Evolutionary conservation across 208 protist genomes (phyloP).

Genomic region (Blechomonas ayalai): DNA sequence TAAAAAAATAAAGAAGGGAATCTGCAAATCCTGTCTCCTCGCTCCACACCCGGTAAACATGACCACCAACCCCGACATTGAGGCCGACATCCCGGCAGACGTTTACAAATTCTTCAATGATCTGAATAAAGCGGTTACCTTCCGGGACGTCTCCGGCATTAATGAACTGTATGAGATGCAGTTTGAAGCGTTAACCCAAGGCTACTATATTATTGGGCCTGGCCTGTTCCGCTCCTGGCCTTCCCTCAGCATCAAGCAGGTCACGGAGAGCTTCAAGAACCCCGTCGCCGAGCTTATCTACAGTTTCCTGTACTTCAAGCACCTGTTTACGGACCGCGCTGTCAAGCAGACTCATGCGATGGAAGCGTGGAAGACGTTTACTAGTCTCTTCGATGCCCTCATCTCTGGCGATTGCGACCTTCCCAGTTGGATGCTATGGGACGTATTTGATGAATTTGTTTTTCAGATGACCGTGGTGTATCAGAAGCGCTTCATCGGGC

Average conservation of each 20-base stretch:
- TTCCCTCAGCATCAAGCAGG: slow-evolving; percentile 42
- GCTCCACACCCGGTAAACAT: slow-evolving; percentile 32
- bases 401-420: slow-evolving; percentile 42
- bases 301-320: slow-evolving; percentile 80
- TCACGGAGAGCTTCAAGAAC: slow-evolving; percentile 59
- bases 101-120: slow-evolving; percentile 68
- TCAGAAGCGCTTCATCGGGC: slow-evolving; percentile 63
- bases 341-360: slow-evolving; percentile 47
- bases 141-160: slow-evolving; percentile 46
- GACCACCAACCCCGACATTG: slow-evolving; percentile 86
- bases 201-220: slow-evolving; percentile 59
- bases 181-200: slow-evolving; percentile 67
- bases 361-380: slow-evolving; percentile 70
- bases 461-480: slow-evolving; percentile 88
- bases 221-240: slow-evolving; percentile 76
- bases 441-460: slow-evolving; percentile 87
- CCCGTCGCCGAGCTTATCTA: slow-evolving; percentile 67
- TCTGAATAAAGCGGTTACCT: slow-evolving; percentile 69
- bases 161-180: slow-evolving; percentile 75
- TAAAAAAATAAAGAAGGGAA: not conserved
- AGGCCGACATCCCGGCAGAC: slow-evolving; percentile 80
- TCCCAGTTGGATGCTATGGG: slow-evolving; percentile 83
- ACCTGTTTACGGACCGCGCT: slow-evolving; percentile 69
- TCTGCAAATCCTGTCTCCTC: no score
- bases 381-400: slow-evolving; percentile 42